A percentile compares a stretch with the other conserved stretches of the same genome.
Evolutionary conservation across 306 rosid species (phyloP).

Genomic region (Castanopsis chinensis): DNA sequence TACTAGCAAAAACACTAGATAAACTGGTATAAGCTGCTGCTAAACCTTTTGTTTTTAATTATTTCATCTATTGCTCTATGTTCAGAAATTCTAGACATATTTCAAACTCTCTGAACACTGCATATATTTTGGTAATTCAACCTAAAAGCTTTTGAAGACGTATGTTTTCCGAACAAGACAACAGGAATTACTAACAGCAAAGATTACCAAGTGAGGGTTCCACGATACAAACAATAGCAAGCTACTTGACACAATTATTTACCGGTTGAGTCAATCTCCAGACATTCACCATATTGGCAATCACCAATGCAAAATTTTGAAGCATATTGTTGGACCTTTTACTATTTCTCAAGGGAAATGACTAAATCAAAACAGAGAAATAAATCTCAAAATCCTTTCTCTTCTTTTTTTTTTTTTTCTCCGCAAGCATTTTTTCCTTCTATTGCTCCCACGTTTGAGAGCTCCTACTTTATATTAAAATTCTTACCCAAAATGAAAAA

Average conservation of each 20-base stretch:
- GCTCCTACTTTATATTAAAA: neutral
- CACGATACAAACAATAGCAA: neutral
- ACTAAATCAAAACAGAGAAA: neutral
- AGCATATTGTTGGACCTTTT: neutral
- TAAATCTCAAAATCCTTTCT: neutral
- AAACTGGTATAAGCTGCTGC: slow-evolving; percentile 6
- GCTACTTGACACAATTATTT: neutral
- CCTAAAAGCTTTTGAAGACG: neutral
- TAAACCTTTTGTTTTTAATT: slow-evolving; percentile 2
- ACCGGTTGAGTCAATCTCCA: neutral
- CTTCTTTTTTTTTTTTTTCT: neutral
- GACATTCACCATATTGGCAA: neutral
- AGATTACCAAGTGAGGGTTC: neutral
- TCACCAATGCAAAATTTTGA: neutral
- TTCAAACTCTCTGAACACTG: slow-evolving; percentile 5
- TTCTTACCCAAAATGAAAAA: too few relatives aligned
- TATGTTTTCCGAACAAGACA: neutral
- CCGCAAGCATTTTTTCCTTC: neutral
- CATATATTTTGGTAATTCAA: neutral
- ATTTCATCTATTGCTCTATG: neutral
- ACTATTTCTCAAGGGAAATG: neutral
- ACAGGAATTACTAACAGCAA: neutral
- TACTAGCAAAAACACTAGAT: neutral
- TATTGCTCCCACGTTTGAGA: neutral
- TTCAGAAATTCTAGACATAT: slow-evolving; percentile 5